These are phyloP conservation scores for Peltaster fructicola DNA, from an alignment of 2,329 filamentous ascomycete genomes.

Conservation along the genomic window DNA sequence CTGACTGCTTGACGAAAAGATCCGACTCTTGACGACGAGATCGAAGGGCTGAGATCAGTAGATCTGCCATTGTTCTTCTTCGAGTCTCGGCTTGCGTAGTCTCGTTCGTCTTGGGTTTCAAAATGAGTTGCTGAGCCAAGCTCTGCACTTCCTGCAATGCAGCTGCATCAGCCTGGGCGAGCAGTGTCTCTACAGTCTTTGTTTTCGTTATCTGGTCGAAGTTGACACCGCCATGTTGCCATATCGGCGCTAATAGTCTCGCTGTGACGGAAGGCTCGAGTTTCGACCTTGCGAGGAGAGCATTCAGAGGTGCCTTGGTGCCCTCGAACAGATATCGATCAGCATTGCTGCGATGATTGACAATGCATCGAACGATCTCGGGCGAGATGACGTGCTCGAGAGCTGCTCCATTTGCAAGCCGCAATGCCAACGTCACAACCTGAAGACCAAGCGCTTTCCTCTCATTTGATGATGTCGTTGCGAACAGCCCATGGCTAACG, in stretches of 20 bases:
- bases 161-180: conserved; percentile 40
- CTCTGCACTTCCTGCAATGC: conserved; percentile 37
- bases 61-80: conserved; percentile 33
- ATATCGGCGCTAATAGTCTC: conserved; percentile 46
- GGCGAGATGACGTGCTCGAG: conserved; percentile 54
- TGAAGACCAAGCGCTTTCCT: conserved; percentile 87
- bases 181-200: conserved; percentile 62
- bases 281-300: conserved; percentile 48
- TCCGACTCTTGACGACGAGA: conserved; percentile 17
- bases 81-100: conserved; percentile 27
- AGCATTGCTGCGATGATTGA: conserved; percentile 63
- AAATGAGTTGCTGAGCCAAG: conserved; percentile 29
- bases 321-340: conserved; percentile 67
- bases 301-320: conserved; percentile 57
- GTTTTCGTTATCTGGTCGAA: conserved; percentile 78
- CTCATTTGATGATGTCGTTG: conserved; percentile 62
- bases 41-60: conserved; percentile 33
- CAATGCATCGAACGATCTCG: conserved; percentile 64
- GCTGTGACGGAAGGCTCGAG: conserved; percentile 41
- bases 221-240: conserved; percentile 54
- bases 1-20: conserved; percentile 6
- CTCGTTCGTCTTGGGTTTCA: conserved; percentile 26
- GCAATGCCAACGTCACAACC: conserved; percentile 61
- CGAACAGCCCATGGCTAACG: conserved; percentile 76
- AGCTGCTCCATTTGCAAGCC: conserved; percentile 31